Evolutionary conservation across 257 asterid genomes (phyloP).

Genomic region (Gardenia jasminoides): DNA sequence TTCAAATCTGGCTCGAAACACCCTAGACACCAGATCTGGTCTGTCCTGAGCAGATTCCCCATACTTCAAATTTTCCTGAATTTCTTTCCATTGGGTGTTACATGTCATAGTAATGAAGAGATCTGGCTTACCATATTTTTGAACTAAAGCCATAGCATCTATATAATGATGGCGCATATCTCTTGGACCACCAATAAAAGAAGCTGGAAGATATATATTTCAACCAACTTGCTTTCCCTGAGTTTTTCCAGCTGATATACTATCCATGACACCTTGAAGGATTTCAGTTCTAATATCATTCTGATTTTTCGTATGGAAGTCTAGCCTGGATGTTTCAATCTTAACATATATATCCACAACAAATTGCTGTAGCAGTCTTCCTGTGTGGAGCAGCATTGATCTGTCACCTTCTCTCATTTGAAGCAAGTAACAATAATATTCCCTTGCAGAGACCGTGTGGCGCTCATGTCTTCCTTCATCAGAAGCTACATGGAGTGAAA

Average conservation of each 20-base stretch:
- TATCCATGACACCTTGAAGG: not conserved
- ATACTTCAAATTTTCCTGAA: not conserved
- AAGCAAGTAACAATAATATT: too few relatives aligned
- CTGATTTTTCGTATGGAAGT: not conserved
- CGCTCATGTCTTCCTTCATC: too few relatives aligned
- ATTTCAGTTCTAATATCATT: not conserved
- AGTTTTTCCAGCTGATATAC: not conserved
- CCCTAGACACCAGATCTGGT: not conserved
- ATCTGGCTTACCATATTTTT: not conserved
- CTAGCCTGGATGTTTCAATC: too few relatives aligned
- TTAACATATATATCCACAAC: too few relatives aligned
- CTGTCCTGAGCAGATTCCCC: not conserved
- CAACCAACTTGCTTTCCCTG: not conserved
- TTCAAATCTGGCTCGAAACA: not conserved
- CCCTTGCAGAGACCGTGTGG: too few relatives aligned
- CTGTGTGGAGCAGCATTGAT: too few relatives aligned
- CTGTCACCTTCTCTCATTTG: too few relatives aligned
- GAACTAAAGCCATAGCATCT: not conserved
- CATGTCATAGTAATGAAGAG: constrained; percentile 14
- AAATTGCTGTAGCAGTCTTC: too few relatives aligned
- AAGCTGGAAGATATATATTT: not conserved
- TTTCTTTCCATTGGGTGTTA: not conserved
- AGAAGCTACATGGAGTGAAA: too few relatives aligned
- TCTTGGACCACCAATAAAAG: not conserved
- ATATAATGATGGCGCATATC: not conserved